These are phyloP conservation scores for Rhypophila decipiens DNA, from an alignment of 495 filamentous ascomycete species.

Conservation along the genomic window DNA sequence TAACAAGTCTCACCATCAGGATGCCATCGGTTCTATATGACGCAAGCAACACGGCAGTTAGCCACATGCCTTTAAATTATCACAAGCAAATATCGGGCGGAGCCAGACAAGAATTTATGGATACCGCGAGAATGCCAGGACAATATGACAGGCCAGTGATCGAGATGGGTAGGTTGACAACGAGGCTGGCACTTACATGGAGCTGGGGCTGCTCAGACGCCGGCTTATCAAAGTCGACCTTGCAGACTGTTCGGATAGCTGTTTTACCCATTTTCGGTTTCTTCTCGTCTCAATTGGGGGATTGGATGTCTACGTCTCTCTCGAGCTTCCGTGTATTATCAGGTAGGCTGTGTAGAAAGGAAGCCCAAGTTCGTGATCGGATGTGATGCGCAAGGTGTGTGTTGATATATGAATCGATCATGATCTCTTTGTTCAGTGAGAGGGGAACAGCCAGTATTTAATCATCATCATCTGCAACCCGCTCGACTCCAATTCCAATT, in stretches of 20 bases:
- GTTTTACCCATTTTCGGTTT: constrained; percentile 20
- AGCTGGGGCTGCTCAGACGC: constrained; percentile 66
- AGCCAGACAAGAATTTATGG: too few species aligned
- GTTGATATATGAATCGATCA: not conserved
- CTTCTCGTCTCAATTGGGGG: not conserved
- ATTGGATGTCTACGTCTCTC: not conserved
- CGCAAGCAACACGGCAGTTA: not conserved
- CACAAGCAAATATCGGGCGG: too few species aligned
- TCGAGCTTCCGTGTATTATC: too few species aligned
- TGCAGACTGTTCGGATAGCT: constrained; percentile 63
- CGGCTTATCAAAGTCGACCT: constrained; percentile 73
- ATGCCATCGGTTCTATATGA: constrained; percentile 80
- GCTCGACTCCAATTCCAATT: too few species aligned
- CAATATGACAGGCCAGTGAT: too few species aligned
- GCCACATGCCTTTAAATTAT: too few species aligned
- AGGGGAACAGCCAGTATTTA: too few species aligned
- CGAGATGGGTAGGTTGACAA: too few species aligned
- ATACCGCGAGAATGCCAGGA: too few species aligned
- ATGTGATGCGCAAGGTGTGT: not conserved
- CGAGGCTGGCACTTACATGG: constrained; percentile 63
- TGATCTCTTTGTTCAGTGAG: too few species aligned
- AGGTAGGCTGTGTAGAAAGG: too few species aligned
- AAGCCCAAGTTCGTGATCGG: not conserved
- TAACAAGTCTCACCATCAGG: constrained; percentile 61
- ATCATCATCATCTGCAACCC: not conserved